These are phyloP conservation scores for Skeletonema potamos DNA, from an alignment of 108 stramenopile genomes.

Conservation along the genomic window DNA sequence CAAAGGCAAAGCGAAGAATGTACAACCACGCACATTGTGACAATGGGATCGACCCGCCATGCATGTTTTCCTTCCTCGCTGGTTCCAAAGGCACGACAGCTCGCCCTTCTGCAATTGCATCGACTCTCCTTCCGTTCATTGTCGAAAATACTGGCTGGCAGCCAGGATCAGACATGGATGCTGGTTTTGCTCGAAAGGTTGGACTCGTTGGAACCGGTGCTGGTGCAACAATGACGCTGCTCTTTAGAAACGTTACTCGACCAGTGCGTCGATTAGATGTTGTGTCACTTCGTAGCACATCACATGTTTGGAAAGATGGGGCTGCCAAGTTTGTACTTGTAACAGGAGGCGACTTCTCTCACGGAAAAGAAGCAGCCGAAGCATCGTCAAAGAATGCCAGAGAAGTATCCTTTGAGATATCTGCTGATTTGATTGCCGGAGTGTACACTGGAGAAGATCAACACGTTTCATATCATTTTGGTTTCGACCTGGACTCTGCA, in stretches of 20 bases:
- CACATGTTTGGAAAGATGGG: conserved; percentile 40
- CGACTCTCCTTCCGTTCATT: conserved; percentile 24
- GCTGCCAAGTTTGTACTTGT: conserved; percentile 34
- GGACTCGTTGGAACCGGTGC: conserved; percentile 38
- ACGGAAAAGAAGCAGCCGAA: conserved; percentile 29
- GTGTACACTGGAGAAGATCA: conserved; percentile 13
- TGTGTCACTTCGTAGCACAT: conserved; percentile 41
- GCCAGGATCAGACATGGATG: conserved; percentile 45
- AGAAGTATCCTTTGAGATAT: conserved; percentile 38
- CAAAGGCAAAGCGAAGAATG: background rate
- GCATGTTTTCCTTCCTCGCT: conserved; percentile 46
- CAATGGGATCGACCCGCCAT: conserved; percentile 37
- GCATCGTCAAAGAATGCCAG: conserved; percentile 20
- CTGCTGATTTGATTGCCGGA: conserved; percentile 31
- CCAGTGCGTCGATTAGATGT: conserved; percentile 40
- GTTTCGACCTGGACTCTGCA: conserved; percentile 29
- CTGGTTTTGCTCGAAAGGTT: conserved; percentile 48
- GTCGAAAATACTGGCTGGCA: conserved; percentile 54
- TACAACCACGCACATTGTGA: conserved; percentile 19
- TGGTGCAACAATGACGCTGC: conserved; percentile 40
- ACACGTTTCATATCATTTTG: conserved; percentile 48
- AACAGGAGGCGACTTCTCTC: conserved; percentile 46
- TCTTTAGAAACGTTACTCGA: conserved; percentile 39
- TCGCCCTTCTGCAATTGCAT: conserved; percentile 29
- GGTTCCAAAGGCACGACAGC: conserved; percentile 43